Evolutionary conservation across 2,329 filamentous ascomycete genomes (phyloP).

Genomic region (Diaporthe vexans): DNA sequence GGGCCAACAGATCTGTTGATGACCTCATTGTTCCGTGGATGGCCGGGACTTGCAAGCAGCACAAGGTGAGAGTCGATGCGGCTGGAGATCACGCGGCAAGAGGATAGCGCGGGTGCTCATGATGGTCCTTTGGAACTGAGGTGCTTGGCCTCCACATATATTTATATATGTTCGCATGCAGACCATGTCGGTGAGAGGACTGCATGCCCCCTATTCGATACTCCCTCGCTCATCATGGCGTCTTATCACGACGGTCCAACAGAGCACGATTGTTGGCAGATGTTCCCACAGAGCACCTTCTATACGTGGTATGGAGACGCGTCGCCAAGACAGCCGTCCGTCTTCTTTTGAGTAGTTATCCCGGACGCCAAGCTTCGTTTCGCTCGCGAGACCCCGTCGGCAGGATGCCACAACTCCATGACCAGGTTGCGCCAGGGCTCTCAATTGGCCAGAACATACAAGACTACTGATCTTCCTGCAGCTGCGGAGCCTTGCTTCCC

Average conservation of each 20-base stretch:
- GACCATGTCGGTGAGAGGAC: neutral
- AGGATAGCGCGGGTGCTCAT: neutral
- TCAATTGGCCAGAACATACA: conserved; percentile 2
- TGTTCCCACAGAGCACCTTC: conserved; percentile 3
- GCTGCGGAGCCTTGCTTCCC: conserved; percentile 26
- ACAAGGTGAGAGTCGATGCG: neutral
- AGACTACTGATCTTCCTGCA: neutral
- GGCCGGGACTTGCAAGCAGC: neutral
- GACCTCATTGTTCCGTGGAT: conserved; percentile 10
- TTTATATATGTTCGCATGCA: neutral
- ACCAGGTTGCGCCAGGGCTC: neutral
- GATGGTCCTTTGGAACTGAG: neutral
- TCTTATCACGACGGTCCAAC: conserved; percentile 24
- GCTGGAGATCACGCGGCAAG: neutral
- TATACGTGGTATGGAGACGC: conserved; percentile 24
- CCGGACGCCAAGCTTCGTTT: conserved; percentile 29
- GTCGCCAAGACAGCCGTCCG: conserved; percentile 20
- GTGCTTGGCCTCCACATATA: neutral
- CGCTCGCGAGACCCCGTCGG: neutral
- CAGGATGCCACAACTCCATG: conserved; percentile 8
- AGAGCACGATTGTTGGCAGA: conserved; percentile 10
- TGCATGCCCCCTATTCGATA: neutral
- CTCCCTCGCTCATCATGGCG: conserved; percentile 12
- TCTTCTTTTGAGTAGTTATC: conserved; percentile 23
- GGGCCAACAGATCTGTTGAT: conserved; percentile 8